Conservation (phyloP, 169 alveolate genomes). For the Cryptosporidium tyzzeri region DNA sequence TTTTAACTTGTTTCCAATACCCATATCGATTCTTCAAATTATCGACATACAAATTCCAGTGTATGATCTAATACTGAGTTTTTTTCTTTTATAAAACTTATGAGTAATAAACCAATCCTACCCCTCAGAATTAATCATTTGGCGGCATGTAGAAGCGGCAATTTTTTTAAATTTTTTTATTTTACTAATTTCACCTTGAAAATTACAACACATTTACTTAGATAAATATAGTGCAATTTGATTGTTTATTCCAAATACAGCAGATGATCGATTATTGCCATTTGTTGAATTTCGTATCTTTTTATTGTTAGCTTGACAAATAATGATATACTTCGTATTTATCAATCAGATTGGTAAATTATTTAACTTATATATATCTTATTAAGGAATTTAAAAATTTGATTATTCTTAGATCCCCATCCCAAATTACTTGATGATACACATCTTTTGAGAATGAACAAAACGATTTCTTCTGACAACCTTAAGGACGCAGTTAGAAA, state of each 20-base stretch:
- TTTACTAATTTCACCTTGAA: background rate
- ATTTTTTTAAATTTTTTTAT: background rate
- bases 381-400: too few species aligned
- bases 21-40: background rate
- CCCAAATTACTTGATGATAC: background rate
- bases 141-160: background rate
- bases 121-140: conserved; percentile 1
- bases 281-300: too few species aligned
- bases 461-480: conserved; percentile 37
- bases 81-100: background rate
- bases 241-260: background rate
- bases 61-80: background rate
- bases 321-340: background rate
- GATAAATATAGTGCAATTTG: background rate
- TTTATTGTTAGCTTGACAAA: background rate
- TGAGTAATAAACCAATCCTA: background rate
- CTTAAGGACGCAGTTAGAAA: conserved; percentile 68
- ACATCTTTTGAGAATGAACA: background rate
- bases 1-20: background rate
- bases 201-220: background rate
- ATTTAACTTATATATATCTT: background rate
- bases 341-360: background rate
- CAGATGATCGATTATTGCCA: too few species aligned
- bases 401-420: background rate
- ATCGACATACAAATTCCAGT: background rate